Base-by-base conservation (phyloP, 371 early-diverging fungal genomes). In the Rhizopus arrhizus region DNA sequence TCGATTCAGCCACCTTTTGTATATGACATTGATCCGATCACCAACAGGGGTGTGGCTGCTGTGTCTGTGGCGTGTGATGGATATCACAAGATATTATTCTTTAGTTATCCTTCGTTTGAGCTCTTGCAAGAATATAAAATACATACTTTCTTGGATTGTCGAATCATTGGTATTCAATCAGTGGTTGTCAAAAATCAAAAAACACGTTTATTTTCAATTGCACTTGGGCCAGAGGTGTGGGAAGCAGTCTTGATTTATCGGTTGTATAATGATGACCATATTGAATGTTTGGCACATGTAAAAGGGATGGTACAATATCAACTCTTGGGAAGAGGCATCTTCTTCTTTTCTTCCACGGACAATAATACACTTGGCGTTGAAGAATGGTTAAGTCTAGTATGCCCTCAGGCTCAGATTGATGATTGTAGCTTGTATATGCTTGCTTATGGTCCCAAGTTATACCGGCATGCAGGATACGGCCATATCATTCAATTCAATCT, bases 1-100 rank as follows among this genome's bases (percentile, higher is more conserved):
- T 34, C 64, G 41, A 68, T 77, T 42, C 70, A 72, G 15, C 72
- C 74, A 35, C 78, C 78, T 13, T 47, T 77, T n/a, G 67, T 74
- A 9, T 65, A 62, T 0, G 78, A 77, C 61, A 74, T 77, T 3
- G 68, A 77, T 10, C 69, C 63, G 10, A 57, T 65, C 10, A 77
- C 65, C 3, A 56, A 65, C 33, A 62, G 58, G 5, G 77, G 77
- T 8, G 29, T 73, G 4, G 64, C 74, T 4, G 77, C 72, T 9
- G 68, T 74, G 0, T 72, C 72, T n/a, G 69, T 74, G 3, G 15
- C 4, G 11, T 3, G n/a, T 32, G 69, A 28, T 6, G 16, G 16
- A 22, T 9, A 68, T 38, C 72, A 72, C 58, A 71, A 70, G 52
- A 67, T 77, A 11, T 57, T 73, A 5, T 77, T 77, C 36, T 70